These are phyloP conservation scores for Phoma sp. DNA, from an alignment of 2,329 filamentous ascomycete species.

Conservation along the genomic window DNA sequence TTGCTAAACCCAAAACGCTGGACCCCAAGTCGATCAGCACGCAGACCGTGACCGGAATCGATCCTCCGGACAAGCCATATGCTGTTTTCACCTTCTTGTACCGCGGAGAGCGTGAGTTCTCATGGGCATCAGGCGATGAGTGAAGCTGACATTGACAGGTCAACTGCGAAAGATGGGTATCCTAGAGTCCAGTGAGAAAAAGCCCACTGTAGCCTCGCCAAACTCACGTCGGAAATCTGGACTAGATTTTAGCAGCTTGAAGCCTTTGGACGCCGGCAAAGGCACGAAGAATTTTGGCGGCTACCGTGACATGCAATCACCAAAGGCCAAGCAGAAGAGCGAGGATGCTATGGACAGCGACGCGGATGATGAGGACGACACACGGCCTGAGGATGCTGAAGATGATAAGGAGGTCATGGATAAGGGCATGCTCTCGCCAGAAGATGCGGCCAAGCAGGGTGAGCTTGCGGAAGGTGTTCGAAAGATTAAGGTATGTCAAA, in stretches of 20 bases:
- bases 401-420: constrained; percentile 63
- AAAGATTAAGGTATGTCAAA: constrained; percentile 72
- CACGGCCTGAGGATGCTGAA: constrained; percentile 68
- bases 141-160: constrained; percentile 58
- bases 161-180: constrained; percentile 98
- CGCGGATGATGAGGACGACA: constrained; percentile 71
- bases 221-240: constrained; percentile 78
- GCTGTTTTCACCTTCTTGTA: constrained; percentile 98
- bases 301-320: constrained; percentile 73
- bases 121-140: too few relatives aligned
- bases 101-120: constrained; percentile 82
- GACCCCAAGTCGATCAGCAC: constrained; percentile 98
- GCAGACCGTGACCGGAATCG: constrained; percentile 97
- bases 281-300: constrained; percentile 89
- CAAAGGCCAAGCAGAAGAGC: constrained; percentile 59
- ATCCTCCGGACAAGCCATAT: constrained; percentile 94
- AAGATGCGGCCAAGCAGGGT: constrained; percentile 73
- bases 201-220: constrained; percentile 61
- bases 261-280: constrained; percentile 76
- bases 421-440: constrained; percentile 64
- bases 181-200: constrained; percentile 67
- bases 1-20: constrained; percentile 92
- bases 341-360: constrained; percentile 73
- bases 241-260: constrained; percentile 83
- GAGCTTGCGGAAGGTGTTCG: constrained; percentile 82